Conservation (phyloP, 805 yeast species). For the Yarrowia keelungensis region DNA sequence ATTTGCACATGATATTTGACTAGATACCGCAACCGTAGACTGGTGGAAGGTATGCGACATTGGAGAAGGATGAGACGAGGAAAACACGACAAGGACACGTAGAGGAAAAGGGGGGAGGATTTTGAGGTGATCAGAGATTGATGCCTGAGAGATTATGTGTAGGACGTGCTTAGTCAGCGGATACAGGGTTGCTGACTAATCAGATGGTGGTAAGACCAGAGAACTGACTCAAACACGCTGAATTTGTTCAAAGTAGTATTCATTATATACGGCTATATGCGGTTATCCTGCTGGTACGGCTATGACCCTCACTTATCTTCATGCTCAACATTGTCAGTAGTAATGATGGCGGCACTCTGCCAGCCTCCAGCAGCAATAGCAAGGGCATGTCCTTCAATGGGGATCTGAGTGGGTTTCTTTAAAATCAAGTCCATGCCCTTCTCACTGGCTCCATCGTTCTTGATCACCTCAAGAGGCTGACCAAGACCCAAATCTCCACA, state of each 20-base stretch:
- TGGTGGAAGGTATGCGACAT: background rate
- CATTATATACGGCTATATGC: background rate
- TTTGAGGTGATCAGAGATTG: background rate
- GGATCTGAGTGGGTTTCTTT: constrained; percentile 55
- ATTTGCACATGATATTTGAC: constrained; percentile 20
- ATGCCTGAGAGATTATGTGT: too few species aligned
- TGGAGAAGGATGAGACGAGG: too few species aligned
- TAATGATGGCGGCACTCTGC: constrained; percentile 71
- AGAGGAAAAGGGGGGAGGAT: background rate
- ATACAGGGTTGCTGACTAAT: too few species aligned
- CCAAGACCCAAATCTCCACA: constrained; percentile 82
- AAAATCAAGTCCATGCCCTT: constrained; percentile 43
- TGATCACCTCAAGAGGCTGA: constrained; percentile 40
- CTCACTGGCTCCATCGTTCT: constrained; percentile 34
- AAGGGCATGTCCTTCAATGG: constrained; percentile 53
- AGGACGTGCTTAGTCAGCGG: too few species aligned
- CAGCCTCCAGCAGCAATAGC: constrained; percentile 79
- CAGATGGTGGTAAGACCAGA: too few species aligned
- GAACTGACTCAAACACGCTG: too few species aligned
- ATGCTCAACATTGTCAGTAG: constrained; percentile 22
- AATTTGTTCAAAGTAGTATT: too few species aligned
- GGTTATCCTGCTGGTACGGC: too few species aligned
- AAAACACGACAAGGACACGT: background rate
- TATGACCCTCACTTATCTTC: background rate
- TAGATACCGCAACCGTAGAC: constrained; percentile 7